Evolutionary conservation across 148 eudicot genomes (phyloP).

Genomic region (Spergularia marina): DNA sequence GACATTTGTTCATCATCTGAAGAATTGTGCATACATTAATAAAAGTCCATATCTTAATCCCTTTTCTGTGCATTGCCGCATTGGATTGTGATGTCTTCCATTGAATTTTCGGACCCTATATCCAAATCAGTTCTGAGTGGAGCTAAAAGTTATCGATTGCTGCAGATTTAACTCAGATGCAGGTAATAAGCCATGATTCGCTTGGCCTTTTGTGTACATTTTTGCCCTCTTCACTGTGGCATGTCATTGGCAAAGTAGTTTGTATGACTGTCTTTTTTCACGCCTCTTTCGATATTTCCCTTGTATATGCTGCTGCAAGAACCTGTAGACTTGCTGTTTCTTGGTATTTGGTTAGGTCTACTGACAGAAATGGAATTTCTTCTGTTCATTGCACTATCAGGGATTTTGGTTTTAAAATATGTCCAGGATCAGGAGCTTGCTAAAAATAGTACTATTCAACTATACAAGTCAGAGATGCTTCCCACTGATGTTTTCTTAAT

Average conservation of each 20-base stretch:
- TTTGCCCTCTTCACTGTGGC: neutral
- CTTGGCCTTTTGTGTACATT: constrained; percentile 7
- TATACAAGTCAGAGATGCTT: constrained; percentile 19
- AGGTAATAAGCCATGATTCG: constrained; percentile 7
- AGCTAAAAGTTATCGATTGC: neutral
- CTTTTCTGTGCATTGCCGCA: neutral
- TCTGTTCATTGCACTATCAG: constrained; percentile 18
- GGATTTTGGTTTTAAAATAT: neutral
- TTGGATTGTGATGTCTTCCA: neutral
- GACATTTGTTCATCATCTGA: neutral
- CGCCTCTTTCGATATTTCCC: too few relatives aligned
- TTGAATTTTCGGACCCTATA: neutral
- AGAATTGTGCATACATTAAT: neutral
- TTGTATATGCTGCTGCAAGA: neutral
- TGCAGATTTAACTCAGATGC: constrained; percentile 7
- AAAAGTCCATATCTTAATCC: neutral
- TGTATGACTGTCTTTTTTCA: neutral
- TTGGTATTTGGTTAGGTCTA: neutral
- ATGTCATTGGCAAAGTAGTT: constrained; percentile 10
- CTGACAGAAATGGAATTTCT: neutral
- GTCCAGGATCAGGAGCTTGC: constrained; percentile 1
- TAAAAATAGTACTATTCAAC: neutral
- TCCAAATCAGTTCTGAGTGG: neutral
- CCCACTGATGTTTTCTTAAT: constrained; percentile 9
- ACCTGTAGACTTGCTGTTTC: neutral